These are phyloP conservation scores for Trypanosoma lewisi DNA, from an alignment of 208 protist species.

Conservation along the genomic window DNA sequence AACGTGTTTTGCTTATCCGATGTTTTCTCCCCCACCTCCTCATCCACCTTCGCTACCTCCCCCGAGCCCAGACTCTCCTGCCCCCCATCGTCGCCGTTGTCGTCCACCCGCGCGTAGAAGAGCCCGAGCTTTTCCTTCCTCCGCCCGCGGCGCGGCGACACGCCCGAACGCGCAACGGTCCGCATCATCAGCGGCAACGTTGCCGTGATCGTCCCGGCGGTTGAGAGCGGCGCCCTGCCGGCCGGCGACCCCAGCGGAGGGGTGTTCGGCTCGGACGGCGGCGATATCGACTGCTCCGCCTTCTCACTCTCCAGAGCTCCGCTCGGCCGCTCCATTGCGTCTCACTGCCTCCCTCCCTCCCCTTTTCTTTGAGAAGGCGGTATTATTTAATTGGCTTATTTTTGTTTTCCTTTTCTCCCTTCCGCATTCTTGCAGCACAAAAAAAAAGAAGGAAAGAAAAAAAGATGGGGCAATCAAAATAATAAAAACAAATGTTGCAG, in stretches of 20 bases:
- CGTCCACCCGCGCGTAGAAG: slow-evolving; percentile 30
- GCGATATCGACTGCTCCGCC: slow-evolving; percentile 3
- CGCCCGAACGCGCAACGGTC: not conserved
- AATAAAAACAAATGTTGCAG: no score
- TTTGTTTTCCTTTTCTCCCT: no score
- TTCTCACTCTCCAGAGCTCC: not conserved
- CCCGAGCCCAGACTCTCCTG: not conserved
- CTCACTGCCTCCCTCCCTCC: no score
- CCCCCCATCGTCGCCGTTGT: slow-evolving; percentile 1
- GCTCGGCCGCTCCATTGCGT: no score
- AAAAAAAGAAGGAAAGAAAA: slow-evolving; percentile 1
- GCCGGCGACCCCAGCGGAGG: not conserved
- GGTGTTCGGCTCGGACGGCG: slow-evolving; percentile 3
- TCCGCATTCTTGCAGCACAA: no score
- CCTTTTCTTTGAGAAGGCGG: no score
- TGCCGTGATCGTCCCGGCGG: slow-evolving; percentile 5
- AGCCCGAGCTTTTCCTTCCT: slow-evolving; percentile 30
- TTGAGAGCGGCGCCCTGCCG: not conserved
- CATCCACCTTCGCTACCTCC: not conserved
- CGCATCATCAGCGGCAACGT: slow-evolving; percentile 4
- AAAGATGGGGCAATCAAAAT: no score
- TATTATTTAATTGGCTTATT: no score
- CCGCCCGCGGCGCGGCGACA: slow-evolving; percentile 14
- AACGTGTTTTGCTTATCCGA: not conserved
- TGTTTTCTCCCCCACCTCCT: not conserved